Conservation (phyloP, 2,329 filamentous ascomycete genomes). For the Fusarium drepaniforme region DNA sequence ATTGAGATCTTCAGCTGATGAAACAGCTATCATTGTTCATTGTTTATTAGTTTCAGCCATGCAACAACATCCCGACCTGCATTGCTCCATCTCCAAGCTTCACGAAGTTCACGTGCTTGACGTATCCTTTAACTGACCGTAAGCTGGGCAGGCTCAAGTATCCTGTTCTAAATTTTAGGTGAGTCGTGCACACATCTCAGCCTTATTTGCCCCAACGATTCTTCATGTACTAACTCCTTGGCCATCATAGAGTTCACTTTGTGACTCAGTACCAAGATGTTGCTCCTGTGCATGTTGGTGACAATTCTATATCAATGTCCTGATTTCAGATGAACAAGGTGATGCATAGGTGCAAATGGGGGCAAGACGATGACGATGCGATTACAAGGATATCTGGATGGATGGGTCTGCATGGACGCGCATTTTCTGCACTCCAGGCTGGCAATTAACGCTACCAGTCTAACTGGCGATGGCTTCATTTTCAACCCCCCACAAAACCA, state of each 20-base stretch:
- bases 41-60: not conserved
- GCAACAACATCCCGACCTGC: not conserved
- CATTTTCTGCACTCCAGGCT: too few relatives aligned
- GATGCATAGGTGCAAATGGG: not conserved
- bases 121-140: not conserved
- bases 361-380: not conserved
- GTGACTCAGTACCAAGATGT: not conserved
- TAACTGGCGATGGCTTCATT: not conserved
- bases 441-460: not conserved
- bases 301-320: not conserved
- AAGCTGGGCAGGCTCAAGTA: not conserved
- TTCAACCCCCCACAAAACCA: not conserved
- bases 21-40: not conserved
- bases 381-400: not conserved
- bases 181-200: not conserved
- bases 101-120: not conserved
- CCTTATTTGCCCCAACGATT: not conserved
- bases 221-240: not conserved
- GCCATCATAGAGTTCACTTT: not conserved
- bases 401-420: not conserved
- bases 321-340: not conserved
- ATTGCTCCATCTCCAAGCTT: not conserved
- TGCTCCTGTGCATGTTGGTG: not conserved
- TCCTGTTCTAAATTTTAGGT: not conserved
- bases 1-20: not conserved